Base-by-base conservation (phyloP, 441 rosid genomes). In the Populus tomentosa region DNA sequence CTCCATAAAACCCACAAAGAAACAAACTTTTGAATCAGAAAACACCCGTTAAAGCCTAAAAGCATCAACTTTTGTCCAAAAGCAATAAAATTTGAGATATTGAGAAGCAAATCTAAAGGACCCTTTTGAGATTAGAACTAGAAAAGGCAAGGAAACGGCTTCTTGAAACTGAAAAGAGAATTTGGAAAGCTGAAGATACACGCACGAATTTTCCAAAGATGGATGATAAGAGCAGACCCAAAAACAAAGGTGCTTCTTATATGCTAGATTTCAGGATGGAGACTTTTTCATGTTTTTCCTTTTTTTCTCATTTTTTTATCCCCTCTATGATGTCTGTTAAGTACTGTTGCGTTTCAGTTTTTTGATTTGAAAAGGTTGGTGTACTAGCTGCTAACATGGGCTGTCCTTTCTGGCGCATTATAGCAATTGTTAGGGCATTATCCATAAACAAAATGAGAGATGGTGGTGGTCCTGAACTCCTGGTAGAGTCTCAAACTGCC, bases 61-160 rank as follows among this genome's bases (percentile, higher is more conserved):
- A 6, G 23, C 62, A 7, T 6, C 9, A 56, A n/a, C 21, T 56
- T n/a, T 20, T 56, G 23, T 56, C 65, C 26, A 61, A 61, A 61
- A n/a, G 64, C 23, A 61, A n/a, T 23, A 61, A 8, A 61, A n/a
- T 61, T 21, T 10, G 35, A 2, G 75, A 50, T 67, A 59, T 13
- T 65, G 21, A 40, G 61, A 62, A 23, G 40, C 62, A 77, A 21
- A 28, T 24, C 10, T 10, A 64, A 24, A 56, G n/a, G 30, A 80
- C 33, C 78, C 75, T 79, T 67, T 59, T 28, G 63, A 80, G 83
- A 83, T 78, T 77, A 53, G 63, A 67, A 63, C 42, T 33, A 40
- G 66, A 62, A 77, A 61, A 9, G 3, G 13, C 64, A n/a, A 61
- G 65, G 10, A 21, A 61, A 61, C 6, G 65, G 14, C 13, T 61